These are phyloP conservation scores for Ophiostoma angusticollis DNA, from an alignment of 2,329 filamentous ascomycete genomes.

Conservation along the genomic window DNA sequence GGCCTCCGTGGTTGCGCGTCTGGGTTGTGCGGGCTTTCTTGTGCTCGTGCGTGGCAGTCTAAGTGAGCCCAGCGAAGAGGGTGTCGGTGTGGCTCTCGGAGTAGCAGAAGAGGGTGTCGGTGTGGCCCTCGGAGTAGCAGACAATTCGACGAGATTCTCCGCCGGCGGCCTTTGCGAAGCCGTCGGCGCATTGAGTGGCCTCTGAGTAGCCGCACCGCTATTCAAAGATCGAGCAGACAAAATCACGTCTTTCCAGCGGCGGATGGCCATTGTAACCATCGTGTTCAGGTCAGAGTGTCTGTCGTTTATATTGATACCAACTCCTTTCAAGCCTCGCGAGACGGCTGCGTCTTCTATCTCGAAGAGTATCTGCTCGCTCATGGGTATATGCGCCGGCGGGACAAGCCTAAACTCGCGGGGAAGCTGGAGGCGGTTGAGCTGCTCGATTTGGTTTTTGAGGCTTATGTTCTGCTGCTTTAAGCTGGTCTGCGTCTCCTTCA, in stretches of 20 bases:
- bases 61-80: too few species aligned
- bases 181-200: slow-evolving; percentile 25
- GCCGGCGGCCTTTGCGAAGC: not conserved
- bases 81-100: too few species aligned
- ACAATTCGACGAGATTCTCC: too few species aligned
- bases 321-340: slow-evolving; percentile 22
- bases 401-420: slow-evolving; percentile 45
- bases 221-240: slow-evolving; percentile 32
- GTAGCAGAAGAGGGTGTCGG: too few species aligned
- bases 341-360: slow-evolving; percentile 34
- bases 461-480: slow-evolving; percentile 44
- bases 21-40: too few species aligned
- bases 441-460: slow-evolving; percentile 45
- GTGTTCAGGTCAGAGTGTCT: slow-evolving; percentile 38
- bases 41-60: too few species aligned
- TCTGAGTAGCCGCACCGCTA: slow-evolving; percentile 38
- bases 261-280: slow-evolving; percentile 41
- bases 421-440: slow-evolving; percentile 45
- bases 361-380: slow-evolving; percentile 36
- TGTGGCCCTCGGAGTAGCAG: too few species aligned
- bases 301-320: slow-evolving; percentile 39
- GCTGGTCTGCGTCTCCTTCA: slow-evolving; percentile 36
- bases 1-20: too few species aligned
- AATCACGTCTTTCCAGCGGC: slow-evolving; percentile 50
- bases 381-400: slow-evolving; percentile 37